Evolutionary conservation across 495 filamentous ascomycete species (phyloP).

Genomic region (Paragyromitra xinjiangensis): DNA sequence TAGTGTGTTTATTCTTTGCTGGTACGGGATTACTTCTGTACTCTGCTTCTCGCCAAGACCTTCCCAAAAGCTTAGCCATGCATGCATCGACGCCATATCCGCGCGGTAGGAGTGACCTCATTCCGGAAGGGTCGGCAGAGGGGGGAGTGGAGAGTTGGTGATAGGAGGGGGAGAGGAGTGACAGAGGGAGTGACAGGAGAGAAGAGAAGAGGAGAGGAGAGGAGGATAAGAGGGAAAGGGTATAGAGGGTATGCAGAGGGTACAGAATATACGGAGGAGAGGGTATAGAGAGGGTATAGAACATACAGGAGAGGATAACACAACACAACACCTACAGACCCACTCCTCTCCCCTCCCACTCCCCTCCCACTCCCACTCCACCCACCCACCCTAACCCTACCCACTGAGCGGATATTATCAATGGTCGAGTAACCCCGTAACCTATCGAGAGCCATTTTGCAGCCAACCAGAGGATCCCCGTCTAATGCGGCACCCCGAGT

Average conservation of each 20-base stretch:
- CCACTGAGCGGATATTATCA: background rate
- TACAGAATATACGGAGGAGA: too few relatives aligned
- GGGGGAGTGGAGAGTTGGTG: background rate
- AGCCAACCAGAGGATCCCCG: conserved; percentile 12
- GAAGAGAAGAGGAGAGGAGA: background rate
- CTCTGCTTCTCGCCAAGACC: conserved; percentile 27
- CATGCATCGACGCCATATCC: background rate
- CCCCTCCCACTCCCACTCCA: too few relatives aligned
- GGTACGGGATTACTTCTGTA: too few relatives aligned
- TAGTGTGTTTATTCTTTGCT: background rate
- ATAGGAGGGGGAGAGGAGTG: background rate
- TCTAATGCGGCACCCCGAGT: conserved; percentile 9
- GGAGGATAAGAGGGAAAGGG: background rate
- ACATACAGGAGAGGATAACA: too few relatives aligned
- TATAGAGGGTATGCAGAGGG: too few relatives aligned
- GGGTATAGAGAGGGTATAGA: too few relatives aligned
- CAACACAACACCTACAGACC: too few relatives aligned
- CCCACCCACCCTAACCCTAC: too few relatives aligned
- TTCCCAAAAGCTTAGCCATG: conserved; percentile 44
- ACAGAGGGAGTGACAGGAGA: background rate
- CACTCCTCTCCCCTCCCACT: too few relatives aligned
- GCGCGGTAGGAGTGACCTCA: conserved; percentile 22
- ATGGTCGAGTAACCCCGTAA: background rate
- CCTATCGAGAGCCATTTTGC: background rate
- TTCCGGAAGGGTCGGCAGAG: conserved; percentile 46